Evolutionary conservation across 2,329 filamentous ascomycete genomes (phyloP).

Genomic region (Knufia fluminis): DNA sequence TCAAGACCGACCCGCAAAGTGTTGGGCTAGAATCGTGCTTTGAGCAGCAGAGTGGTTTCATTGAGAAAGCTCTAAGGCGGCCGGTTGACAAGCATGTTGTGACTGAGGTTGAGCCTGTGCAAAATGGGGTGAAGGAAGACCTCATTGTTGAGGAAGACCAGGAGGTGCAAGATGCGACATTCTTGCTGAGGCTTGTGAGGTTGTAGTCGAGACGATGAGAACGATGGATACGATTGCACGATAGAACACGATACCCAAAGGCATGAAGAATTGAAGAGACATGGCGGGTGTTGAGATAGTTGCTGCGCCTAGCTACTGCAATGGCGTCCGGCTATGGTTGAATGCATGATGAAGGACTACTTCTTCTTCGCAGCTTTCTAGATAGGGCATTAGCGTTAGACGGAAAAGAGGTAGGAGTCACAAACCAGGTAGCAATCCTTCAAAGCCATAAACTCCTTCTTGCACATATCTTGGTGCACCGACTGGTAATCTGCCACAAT

Average conservation of each 20-base stretch:
- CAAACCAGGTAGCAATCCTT: constrained; percentile 80
- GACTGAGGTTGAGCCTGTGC: constrained; percentile 43
- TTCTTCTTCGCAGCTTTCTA: constrained; percentile 46
- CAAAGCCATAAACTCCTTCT: constrained; percentile 69
- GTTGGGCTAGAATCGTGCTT: constrained; percentile 65
- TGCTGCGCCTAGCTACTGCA: not conserved
- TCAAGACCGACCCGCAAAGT: constrained; percentile 68
- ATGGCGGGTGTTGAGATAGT: too few species aligned
- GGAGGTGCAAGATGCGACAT: constrained; percentile 73
- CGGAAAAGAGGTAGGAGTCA: constrained; percentile 60
- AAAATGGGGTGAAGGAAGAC: constrained; percentile 44
- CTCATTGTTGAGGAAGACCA: constrained; percentile 76
- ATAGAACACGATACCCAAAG: constrained; percentile 2
- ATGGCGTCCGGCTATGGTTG: not conserved
- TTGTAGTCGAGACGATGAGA: constrained; percentile 39
- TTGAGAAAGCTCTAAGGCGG: constrained; percentile 69
- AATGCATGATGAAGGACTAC: constrained; percentile 21
- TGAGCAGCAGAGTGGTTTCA: constrained; percentile 54
- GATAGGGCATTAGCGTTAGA: constrained; percentile 38
- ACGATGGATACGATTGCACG: constrained; percentile 1
- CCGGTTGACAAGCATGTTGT: constrained; percentile 62
- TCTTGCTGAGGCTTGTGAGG: constrained; percentile 66
- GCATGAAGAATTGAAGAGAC: not conserved
- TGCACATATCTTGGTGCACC: constrained; percentile 83
- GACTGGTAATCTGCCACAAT: constrained; percentile 83